Percentiles rank a stretch among this genome's conserved stretches.
Conservation (phyloP, 805 yeast species). For the Saccharomycopsis selenospora region DNA sequence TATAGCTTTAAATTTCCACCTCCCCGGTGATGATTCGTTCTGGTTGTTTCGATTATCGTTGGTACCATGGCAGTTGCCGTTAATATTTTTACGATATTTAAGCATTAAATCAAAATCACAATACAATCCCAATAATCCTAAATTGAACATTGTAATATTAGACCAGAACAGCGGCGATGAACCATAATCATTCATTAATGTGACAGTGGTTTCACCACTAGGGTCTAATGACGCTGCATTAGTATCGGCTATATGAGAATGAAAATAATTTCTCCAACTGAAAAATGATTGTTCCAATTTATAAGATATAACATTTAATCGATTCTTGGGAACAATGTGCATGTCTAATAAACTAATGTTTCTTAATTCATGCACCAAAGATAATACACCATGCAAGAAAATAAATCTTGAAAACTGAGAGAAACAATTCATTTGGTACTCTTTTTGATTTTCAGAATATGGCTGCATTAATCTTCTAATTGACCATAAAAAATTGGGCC, state of each 20-base stretch:
- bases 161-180: conserved; percentile 31
- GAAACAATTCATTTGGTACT: conserved; percentile 31
- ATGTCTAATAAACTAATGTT: conserved; percentile 25
- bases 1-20: conserved; percentile 17
- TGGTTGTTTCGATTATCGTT: neutral
- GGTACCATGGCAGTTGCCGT: neutral
- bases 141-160: conserved; percentile 25
- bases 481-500: conserved; percentile 33
- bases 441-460: conserved; percentile 27
- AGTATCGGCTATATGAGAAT: conserved; percentile 27
- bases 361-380: conserved; percentile 26
- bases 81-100: conserved; percentile 17
- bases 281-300: conserved; percentile 28
- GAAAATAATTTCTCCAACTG: conserved; percentile 31
- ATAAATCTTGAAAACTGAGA: conserved; percentile 31
- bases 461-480: conserved; percentile 30
- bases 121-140: conserved; percentile 26
- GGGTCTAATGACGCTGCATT: conserved; percentile 19
- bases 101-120: conserved; percentile 24
- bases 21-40: conserved; percentile 7
- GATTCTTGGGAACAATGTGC: conserved; percentile 24
- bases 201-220: neutral
- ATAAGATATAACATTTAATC: conserved; percentile 25
- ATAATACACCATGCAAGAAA: conserved; percentile 29
- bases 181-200: conserved; percentile 28